Conservation (phyloP, 306 rosid species). For the Ceratonia siliqua region DNA sequence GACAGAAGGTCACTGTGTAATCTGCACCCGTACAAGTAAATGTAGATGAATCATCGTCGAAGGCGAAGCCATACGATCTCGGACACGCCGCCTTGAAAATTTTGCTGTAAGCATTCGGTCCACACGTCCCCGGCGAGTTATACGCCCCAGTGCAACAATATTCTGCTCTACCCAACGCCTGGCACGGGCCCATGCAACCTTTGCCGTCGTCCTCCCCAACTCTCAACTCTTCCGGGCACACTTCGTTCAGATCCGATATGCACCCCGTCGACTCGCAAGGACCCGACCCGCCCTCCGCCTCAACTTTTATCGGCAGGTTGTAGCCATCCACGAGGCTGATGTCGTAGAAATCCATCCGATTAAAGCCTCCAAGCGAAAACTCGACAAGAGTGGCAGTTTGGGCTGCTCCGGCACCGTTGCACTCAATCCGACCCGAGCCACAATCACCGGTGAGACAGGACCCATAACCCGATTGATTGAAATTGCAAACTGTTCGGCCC, state of each 20-base stretch:
- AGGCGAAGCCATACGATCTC: conserved; percentile 55
- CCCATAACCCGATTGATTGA: not conserved
- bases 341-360: conserved; percentile 63
- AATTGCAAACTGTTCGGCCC: conserved; percentile 41
- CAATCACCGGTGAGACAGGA: conserved; percentile 66
- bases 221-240: conserved; percentile 57
- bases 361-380: conserved; percentile 63
- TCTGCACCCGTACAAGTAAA: conserved; percentile 58
- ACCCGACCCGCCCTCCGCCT: conserved; percentile 65
- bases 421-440: conserved; percentile 57
- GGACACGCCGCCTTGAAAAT: conserved; percentile 60
- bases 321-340: conserved; percentile 70
- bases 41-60: conserved; percentile 52
- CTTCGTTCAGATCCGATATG: conserved; percentile 55
- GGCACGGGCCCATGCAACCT: conserved; percentile 71
- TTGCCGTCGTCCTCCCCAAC: conserved; percentile 41
- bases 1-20: conserved; percentile 57
- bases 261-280: conserved; percentile 59
- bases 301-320: conserved; percentile 56
- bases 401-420: conserved; percentile 65
- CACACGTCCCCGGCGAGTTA: conserved; percentile 43
- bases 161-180: conserved; percentile 61
- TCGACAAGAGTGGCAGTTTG: conserved; percentile 62
- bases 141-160: conserved; percentile 56
- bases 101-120: conserved; percentile 49